Base-by-base conservation (phyloP, 768 basidiomycete species). In the Suillus cothurnatus region DNA sequence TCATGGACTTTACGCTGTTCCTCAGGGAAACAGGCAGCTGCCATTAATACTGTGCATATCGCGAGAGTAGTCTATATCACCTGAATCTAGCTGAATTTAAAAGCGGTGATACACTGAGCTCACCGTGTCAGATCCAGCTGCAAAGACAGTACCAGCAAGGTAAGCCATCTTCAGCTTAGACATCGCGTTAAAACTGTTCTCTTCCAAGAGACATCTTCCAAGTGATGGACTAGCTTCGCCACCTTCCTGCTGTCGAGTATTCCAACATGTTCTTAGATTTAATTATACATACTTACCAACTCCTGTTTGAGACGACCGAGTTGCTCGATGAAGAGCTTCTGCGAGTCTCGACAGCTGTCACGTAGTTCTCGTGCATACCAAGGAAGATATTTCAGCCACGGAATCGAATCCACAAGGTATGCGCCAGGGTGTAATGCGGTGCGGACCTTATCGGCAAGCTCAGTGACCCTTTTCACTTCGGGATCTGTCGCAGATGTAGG, bases 121-220 rank as follows among this genome's bases (percentile, higher is more conserved):
- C 43, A 78, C 79, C 4, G 87, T 88, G 62, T 86, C 87, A 1
- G 83, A 81, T 1, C 86, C 88, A 28, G 86, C 88, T 21, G 82
- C 84, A 66, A 87, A 89, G 73, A 88, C 80, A 41, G 79, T 80
- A 0, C 87, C 88, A 2, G 83, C 84, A 7, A 89, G 79, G 71
- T 86, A 89, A 0, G 86, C 82, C 15, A 82, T 81, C 67, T 89
- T 86, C 61, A 84, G 77, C 50, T 80, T 78, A 4, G 84, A 79
- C 3, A 88, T 77, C 11, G 76, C 78, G 32, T 85, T 80, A 62
- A 84, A 81, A 3, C 70, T 60, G 64, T 82, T 80, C 4, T 80
- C 77, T 66, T 87, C 84, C 17, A 88, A 69, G 28, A 88, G 79
- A 56, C 84, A 84, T 71, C 80, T 84, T 0, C 81, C 83, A 64